These are phyloP conservation scores for Santalum album DNA, from an alignment of 164 flowering plant species.

Conservation along the genomic window DNA sequence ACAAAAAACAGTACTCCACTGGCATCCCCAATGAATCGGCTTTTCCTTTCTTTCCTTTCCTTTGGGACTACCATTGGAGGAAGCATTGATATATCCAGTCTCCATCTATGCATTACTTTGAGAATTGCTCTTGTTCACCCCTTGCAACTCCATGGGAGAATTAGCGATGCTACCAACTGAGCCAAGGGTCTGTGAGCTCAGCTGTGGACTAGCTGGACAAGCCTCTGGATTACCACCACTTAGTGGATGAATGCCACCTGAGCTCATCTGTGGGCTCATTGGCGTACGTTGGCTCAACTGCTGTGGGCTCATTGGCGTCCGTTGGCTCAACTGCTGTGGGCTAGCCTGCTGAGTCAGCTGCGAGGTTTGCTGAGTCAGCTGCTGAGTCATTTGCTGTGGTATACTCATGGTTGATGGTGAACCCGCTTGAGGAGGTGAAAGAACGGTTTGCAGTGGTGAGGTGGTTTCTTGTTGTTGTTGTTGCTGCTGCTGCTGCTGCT, in stretches of 20 bases:
- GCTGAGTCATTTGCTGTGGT: slow-evolving; percentile 42
- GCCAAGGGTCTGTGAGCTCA: slow-evolving; percentile 90
- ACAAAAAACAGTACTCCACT: too few relatives aligned
- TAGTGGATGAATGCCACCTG: slow-evolving; percentile 59
- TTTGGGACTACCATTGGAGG: too few relatives aligned
- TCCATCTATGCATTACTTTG: slow-evolving; percentile 22
- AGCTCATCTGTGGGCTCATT: slow-evolving; percentile 70
- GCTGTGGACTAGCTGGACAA: slow-evolving; percentile 85
- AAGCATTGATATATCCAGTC: too few relatives aligned
- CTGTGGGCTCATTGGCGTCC: slow-evolving; percentile 28
- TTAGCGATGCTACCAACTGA: slow-evolving; percentile 84
- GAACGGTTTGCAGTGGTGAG: slow-evolving; percentile 63
- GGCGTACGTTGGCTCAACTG: slow-evolving; percentile 44
- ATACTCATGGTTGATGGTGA: slow-evolving; percentile 58
- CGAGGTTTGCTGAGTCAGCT: too few relatives aligned
- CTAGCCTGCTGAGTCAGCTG: slow-evolving; percentile 32
- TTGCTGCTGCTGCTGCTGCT: slow-evolving; percentile 24
- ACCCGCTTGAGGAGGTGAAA: slow-evolving; percentile 59
- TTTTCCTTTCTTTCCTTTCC: too few relatives aligned
- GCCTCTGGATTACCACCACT: slow-evolving; percentile 56
- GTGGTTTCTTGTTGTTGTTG: slow-evolving; percentile 46
- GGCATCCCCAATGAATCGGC: too few relatives aligned
- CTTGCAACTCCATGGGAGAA: slow-evolving; percentile 81
- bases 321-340: slow-evolving; percentile 25
- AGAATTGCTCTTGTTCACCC: slow-evolving; percentile 64